Conservation (phyloP, 2,329 filamentous ascomycete species). For the Volutella citrinella region DNA sequence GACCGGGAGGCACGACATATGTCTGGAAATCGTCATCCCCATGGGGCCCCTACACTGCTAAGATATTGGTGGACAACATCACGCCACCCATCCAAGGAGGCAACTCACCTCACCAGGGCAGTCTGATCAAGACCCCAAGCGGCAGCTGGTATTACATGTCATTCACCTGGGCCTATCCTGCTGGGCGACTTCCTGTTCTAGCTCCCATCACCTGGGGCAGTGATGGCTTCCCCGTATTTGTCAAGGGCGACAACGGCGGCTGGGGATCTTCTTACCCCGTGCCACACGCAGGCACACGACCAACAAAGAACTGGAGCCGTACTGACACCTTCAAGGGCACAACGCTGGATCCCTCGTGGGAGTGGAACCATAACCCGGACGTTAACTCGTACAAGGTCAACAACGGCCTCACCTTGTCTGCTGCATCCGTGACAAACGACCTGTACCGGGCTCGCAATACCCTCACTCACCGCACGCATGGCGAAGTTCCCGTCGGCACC, state of each 20-base stretch:
- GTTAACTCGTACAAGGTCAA: constrained; percentile 41
- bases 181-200: constrained; percentile 54
- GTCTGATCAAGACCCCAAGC: constrained; percentile 48
- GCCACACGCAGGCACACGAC: constrained; percentile 21
- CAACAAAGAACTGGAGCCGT: constrained; percentile 28
- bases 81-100: constrained; percentile 41
- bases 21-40: constrained; percentile 48
- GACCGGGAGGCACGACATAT: constrained; percentile 42
- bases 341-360: constrained; percentile 45
- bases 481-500: constrained; percentile 45
- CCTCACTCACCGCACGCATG: constrained; percentile 43
- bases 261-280: constrained; percentile 47
- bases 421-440: constrained; percentile 51
- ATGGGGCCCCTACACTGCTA: constrained; percentile 50
- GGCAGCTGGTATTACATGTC: constrained; percentile 59
- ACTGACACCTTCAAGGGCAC: constrained; percentile 45
- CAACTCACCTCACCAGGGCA: constrained; percentile 52
- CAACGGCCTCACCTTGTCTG: constrained; percentile 43
- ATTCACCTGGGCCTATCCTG: constrained; percentile 54
- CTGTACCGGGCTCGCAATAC: constrained; percentile 47
- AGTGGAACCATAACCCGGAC: constrained; percentile 64
- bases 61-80: constrained; percentile 42
- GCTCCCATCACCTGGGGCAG: constrained; percentile 51
- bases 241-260: constrained; percentile 39
- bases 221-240: constrained; percentile 48